These are phyloP conservation scores for Didymella arachidicola DNA, from an alignment of 2,329 filamentous ascomycete genomes.

Conservation along the genomic window DNA sequence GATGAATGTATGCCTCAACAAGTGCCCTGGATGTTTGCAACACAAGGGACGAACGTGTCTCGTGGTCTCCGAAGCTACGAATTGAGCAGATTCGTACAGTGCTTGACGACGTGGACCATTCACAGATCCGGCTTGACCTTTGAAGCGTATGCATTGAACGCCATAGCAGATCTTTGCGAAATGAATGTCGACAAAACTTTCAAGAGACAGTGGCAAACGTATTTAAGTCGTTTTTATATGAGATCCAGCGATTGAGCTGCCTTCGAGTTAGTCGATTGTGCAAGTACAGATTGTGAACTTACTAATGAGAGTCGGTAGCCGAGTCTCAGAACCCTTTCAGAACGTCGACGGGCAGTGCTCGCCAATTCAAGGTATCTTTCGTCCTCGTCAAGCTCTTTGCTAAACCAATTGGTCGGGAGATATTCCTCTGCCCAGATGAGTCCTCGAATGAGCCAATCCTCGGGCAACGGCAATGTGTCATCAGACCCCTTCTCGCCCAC, in stretches of 20 bases:
- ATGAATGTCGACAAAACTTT: background rate
- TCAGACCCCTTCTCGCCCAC: conserved; percentile 37
- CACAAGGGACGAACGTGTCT: too few species aligned
- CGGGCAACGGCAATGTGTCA: conserved; percentile 66
- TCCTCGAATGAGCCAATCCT: conserved; percentile 73
- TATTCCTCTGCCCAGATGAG: conserved; percentile 67
- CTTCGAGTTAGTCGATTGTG: too few species aligned
- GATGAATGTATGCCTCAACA: too few species aligned
- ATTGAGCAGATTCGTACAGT: too few species aligned
- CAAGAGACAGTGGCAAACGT: conserved; percentile 25
- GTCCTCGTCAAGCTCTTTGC: conserved; percentile 69
- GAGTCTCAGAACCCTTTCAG: conserved; percentile 67
- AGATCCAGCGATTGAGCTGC: conserved; percentile 43
- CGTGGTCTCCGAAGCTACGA: too few species aligned
- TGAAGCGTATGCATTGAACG: too few species aligned
- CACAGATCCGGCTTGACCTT: too few species aligned
- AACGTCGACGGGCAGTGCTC: conserved; percentile 65
- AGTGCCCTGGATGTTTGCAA: too few species aligned
- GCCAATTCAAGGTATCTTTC: conserved; percentile 70
- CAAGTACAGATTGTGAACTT: conserved; percentile 13
- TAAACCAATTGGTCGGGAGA: conserved; percentile 68
- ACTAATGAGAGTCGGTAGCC: conserved; percentile 57
- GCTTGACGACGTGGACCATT: too few species aligned
- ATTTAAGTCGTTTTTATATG: conserved; percentile 37
- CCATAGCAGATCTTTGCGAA: background rate